Base-by-base conservation (phyloP, 2,329 filamentous ascomycete species). In the Aspergillus pseudotamarii region DNA sequence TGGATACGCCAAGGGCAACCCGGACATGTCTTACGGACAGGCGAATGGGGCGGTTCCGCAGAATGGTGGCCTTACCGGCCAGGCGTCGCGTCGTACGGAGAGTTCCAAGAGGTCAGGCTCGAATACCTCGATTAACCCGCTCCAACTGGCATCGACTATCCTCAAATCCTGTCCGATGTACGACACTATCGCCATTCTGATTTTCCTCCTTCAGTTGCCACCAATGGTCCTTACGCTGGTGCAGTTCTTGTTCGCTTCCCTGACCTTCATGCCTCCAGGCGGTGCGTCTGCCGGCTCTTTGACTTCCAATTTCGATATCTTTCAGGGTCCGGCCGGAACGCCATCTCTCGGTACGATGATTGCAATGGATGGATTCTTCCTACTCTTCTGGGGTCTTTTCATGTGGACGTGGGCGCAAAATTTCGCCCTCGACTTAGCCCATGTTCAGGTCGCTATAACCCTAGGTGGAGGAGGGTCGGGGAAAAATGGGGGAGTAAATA, bases 181-280 rank as follows among this genome's bases (percentile, higher is more conserved):
- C 81, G 94, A 98, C 81, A 97, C 94, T 65, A 92, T 97, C 80
- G 93, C 94, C 76, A 97, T 98, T 73, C 88, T 98, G 77, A 97
- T 97, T 80, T 91, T 97, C 72, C 87, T 98, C 69, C 91, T 97
- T 79, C 94, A 96, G 76, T 88, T 97, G 11, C 94, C 94, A 34
- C 92, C 94, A 26, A 89, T 94, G 72, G 89, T 94, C 63, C 86
- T 97, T 72, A 94, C 93, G 67, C 85, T 93, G 77, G 92, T 97
- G 73, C 96, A 97, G 79, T 90, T 93, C 75, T 86, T 97, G 69
- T 98, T 97, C 80, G 93, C 94, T 69, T 90, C 93, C 68, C 86
- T 97, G 75, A 97, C 94, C 55, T 96, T 97, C 75, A 93, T 97
- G 66, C 92, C 93, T 53, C 91, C 93, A 21, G 88, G 90, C 67